Evolutionary conservation across 805 yeast genomes (phyloP).

Genomic region (Pichia insulana): DNA sequence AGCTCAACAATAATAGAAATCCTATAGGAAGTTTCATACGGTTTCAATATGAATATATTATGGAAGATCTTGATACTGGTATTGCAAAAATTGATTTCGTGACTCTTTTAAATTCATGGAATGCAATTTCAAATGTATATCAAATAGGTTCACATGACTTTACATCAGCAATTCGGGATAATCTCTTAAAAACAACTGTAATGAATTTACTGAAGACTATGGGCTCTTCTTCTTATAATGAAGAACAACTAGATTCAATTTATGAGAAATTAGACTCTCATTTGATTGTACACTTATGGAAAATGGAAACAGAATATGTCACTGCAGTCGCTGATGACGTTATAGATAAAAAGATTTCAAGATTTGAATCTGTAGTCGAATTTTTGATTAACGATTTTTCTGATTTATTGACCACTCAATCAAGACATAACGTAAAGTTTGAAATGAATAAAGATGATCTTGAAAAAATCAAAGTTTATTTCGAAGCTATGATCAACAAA

Average conservation of each 20-base stretch:
- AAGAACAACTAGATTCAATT: conserved; percentile 27
- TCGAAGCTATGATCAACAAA: conserved; percentile 20
- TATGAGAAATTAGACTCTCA: conserved; percentile 37
- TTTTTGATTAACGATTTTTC: conserved; percentile 41
- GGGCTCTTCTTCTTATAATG: conserved; percentile 12
- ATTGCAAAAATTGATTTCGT: conserved; percentile 33
- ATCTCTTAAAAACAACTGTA: conserved; percentile 20
- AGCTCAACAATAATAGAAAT: conserved; percentile 51
- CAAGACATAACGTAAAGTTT: conserved; percentile 22
- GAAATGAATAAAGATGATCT: conserved; percentile 36
- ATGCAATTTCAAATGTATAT: conserved; percentile 32
- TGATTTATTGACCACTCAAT: conserved; percentile 13
- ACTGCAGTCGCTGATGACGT: conserved; percentile 25
- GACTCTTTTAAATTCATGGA: conserved; percentile 33
- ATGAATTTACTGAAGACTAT: conserved; percentile 19
- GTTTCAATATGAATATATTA: conserved; percentile 36
- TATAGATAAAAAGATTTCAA: conserved; percentile 32
- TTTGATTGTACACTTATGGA: conserved; percentile 52
- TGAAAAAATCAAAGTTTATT: conserved; percentile 28
- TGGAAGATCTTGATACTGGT: conserved; percentile 30
- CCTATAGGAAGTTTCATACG: conserved; percentile 60
- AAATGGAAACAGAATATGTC: conserved; percentile 36
- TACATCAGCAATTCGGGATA: conserved; percentile 9
- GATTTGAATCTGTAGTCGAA: conserved; percentile 47
- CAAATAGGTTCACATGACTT: conserved; percentile 7